Base-by-base conservation (phyloP, 306 rosid genomes). In the Fragaria vesca region DNA sequence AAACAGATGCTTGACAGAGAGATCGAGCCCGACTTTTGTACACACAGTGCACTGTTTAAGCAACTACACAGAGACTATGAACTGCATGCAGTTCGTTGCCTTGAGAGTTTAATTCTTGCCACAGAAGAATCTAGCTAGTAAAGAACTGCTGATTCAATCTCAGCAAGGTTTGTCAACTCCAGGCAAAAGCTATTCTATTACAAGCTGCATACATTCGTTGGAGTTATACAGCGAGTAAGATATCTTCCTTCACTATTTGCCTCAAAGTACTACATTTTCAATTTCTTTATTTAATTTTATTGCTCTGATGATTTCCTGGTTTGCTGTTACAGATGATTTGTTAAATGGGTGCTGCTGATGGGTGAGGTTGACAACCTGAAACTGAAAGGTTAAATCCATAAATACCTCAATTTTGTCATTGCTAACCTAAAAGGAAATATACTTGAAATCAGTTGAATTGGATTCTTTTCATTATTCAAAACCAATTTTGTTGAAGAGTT, bases 11-110 rank as follows among this genome's bases (percentile, higher is more conserved):
- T 88, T 67, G 94, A 88, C 83, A 88, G 84, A 82, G 85, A 81
- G 73, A 82, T 93, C 67, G 86, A 85, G 77, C 98, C 98, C 9
- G 96, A 91, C 86, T 89, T 86, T 76, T 87, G 76, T 83, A 91
- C 94, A 20, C 90, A 89, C 42, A 77, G 84, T 79, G 90, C 94
- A 34, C 88, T 93, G 70, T 80, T 93, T 66, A 88, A 87, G 86
- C 80, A 78, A 76, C 86, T 89, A 45, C 80, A 74, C 63, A 86
- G 73, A 77, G 93, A 88, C 85, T 91, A 84, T 79, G 73, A 78
- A 78, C 77, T 66, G 58, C 88, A 66, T 46, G 93, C 86, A 57
- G 78, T 73, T 67, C 82, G 74, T 65, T 77, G 47, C 77, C 85
- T 91, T 43, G 93, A 91, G 83, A 81, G 70, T 75, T 48, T 83